Conservation (phyloP, 2,329 filamentous ascomycete species). For the Trichoderma brevicompactum region DNA sequence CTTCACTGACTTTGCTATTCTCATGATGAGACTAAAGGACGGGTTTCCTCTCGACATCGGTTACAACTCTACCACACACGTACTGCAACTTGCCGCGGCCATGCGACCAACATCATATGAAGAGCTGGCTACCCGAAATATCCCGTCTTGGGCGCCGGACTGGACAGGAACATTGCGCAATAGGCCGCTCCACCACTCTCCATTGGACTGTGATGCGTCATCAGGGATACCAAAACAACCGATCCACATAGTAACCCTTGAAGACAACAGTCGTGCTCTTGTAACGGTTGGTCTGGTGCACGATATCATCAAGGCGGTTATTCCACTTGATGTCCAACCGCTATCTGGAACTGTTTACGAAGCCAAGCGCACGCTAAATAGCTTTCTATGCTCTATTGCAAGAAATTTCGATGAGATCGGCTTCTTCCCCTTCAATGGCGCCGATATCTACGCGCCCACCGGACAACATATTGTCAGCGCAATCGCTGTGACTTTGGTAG, state of each 20-base stretch:
- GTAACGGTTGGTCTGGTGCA: not conserved
- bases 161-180: constrained; percentile 1
- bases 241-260: not conserved
- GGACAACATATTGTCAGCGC: constrained; percentile 8
- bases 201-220: not conserved
- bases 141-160: constrained; percentile 6
- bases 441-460: not conserved
- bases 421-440: not conserved
- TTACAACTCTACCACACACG: constrained; percentile 16
- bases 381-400: constrained; percentile 3
- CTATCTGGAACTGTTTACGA: not conserved
- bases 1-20: constrained; percentile 10
- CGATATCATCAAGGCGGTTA: not conserved
- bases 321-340: not conserved
- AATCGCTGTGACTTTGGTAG: constrained; percentile 14
- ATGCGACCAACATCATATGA: not conserved
- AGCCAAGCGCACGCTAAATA: not conserved
- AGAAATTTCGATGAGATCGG: not conserved
- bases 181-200: constrained; percentile 6
- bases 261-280: not conserved
- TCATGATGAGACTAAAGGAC: not conserved
- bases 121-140: too few species aligned
- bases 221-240: not conserved
- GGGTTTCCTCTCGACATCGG: not conserved
- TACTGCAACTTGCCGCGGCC: constrained; percentile 8